A percentile compares a stretch with the other conserved stretches of the same genome.
phyloP scores from a whole-genome alignment of 2,329 filamentous ascomycete genomes.

The Rugonectria rugulosa region DNA sequence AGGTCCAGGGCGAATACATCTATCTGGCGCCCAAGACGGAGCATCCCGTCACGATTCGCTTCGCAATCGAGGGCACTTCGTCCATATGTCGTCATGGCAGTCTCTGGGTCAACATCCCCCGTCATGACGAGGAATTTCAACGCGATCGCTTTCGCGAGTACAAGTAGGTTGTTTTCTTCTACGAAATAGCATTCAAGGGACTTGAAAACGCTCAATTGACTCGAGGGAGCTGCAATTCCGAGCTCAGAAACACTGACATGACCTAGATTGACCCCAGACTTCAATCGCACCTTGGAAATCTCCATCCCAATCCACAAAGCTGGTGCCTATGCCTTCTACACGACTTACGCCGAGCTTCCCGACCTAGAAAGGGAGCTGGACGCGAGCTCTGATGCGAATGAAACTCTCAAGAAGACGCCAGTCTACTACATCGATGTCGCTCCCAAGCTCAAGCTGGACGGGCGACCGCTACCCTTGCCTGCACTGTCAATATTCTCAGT shows the following conservation, averaged over 20 bases:
- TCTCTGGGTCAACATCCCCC: constrained; percentile 95
- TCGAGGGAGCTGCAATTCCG: not conserved
- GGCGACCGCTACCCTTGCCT: constrained; percentile 78
- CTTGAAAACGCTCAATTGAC: constrained; percentile 11
- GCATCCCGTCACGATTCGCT: constrained; percentile 81
- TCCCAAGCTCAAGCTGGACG: constrained; percentile 78
- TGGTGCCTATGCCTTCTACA: constrained; percentile 94
- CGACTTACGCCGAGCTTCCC: constrained; percentile 88
- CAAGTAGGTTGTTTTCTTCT: constrained; percentile 67
- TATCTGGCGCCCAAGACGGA: constrained; percentile 81
- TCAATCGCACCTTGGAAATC: constrained; percentile 90
- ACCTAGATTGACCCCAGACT: constrained; percentile 82
- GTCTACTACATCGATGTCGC: constrained; percentile 94
- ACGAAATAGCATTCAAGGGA: not conserved
- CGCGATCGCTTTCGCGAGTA: constrained; percentile 85
- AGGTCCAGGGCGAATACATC: constrained; percentile 88
- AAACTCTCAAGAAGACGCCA: constrained; percentile 70
- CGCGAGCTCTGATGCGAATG: constrained; percentile 39
- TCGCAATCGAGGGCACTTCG: constrained; percentile 92
- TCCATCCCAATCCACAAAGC: constrained; percentile 84
- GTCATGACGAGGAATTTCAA: constrained; percentile 76
- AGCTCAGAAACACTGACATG: constrained; percentile 20
- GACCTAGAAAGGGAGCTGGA: constrained; percentile 54
- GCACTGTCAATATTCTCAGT: constrained; percentile 91
- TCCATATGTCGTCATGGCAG: constrained; percentile 95